Percentiles rank a stretch among this genome's conserved stretches.
phyloP scores from a whole-genome alignment of 192 early-diverging fungal species.

The Rhizoclosmatium sp. region DNA sequence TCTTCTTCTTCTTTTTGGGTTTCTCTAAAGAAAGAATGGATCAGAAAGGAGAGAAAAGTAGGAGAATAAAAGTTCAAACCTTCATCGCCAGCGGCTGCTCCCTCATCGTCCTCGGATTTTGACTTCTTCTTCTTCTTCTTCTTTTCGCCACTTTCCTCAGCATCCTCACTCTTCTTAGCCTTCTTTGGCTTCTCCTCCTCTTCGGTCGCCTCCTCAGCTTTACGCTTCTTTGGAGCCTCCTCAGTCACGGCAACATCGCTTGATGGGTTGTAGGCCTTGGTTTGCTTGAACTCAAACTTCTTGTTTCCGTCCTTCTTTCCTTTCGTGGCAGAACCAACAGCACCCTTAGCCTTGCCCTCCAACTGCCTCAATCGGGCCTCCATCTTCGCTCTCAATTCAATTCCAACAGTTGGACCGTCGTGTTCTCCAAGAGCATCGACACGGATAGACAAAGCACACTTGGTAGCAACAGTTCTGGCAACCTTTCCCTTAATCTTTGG shows the following conservation, averaged over 20 bases:
- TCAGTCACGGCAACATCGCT: slow-evolving; percentile 52
- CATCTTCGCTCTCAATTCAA: slow-evolving; percentile 85
- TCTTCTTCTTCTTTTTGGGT: slow-evolving; percentile 53
- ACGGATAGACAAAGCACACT: slow-evolving; percentile 87
- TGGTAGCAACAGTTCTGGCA: slow-evolving; percentile 91
- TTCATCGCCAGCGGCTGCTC: background rate
- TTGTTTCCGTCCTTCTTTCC: slow-evolving; percentile 68
- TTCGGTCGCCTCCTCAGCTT: slow-evolving; percentile 53
- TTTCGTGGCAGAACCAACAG: slow-evolving; percentile 72
- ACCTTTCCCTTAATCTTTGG: slow-evolving; percentile 99
- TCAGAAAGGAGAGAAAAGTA: background rate
- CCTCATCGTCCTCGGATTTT: slow-evolving; percentile 25
- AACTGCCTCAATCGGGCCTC: slow-evolving; percentile 89
- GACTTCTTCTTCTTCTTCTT: slow-evolving; percentile 51
- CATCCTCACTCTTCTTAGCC: slow-evolving; percentile 60
- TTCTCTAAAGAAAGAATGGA: slow-evolving; percentile 21
- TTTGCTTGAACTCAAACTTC: slow-evolving; percentile 64
- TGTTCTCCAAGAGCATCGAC: slow-evolving; percentile 85
- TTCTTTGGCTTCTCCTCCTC: slow-evolving; percentile 54
- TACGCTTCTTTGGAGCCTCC: slow-evolving; percentile 57
- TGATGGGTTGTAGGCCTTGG: slow-evolving; percentile 55
- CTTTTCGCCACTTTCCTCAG: slow-evolving; percentile 51
- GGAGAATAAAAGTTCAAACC: slow-evolving; percentile 10
- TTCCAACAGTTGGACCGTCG: slow-evolving; percentile 77
- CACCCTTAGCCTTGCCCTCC: slow-evolving; percentile 75